Conservation (phyloP, 2,329 filamentous ascomycete species). For the Colletotrichum spaethianum region DNA sequence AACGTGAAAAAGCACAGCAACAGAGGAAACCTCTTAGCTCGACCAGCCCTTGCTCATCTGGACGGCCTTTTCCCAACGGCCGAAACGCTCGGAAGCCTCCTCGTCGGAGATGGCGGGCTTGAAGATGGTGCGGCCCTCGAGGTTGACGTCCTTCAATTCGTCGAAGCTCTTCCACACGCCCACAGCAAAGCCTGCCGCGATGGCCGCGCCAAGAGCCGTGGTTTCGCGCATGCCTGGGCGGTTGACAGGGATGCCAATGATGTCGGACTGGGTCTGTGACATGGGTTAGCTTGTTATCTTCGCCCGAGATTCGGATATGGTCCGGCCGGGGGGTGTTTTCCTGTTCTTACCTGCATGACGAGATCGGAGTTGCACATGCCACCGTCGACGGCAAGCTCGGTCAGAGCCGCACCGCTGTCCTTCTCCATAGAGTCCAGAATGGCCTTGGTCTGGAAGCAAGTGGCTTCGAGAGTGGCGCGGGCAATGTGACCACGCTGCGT, state of each 20-base stretch:
- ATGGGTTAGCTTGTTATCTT: constrained; percentile 33
- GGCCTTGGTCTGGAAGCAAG: constrained; percentile 87
- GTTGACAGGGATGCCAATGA: constrained; percentile 84
- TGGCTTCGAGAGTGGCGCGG: constrained; percentile 84
- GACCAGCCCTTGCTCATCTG: constrained; percentile 84
- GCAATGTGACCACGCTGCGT: constrained; percentile 84
- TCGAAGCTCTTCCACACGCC: constrained; percentile 82
- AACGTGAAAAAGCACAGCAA: background rate
- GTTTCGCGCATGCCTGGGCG: constrained; percentile 88
- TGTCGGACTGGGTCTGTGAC: constrained; percentile 79
- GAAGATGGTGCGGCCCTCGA: constrained; percentile 77
- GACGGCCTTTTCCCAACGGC: constrained; percentile 82
- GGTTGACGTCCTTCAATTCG: constrained; percentile 80
- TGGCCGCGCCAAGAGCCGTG: constrained; percentile 84
- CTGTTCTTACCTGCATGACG: constrained; percentile 74
- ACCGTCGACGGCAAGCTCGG: constrained; percentile 84
- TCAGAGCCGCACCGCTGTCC: constrained; percentile 80
- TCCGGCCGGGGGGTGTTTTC: constrained; percentile 3
- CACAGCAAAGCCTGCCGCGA: constrained; percentile 84
- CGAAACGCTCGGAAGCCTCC: constrained; percentile 75
- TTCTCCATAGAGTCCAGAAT: constrained; percentile 87
- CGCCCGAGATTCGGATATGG: constrained; percentile 32
- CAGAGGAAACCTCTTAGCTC: constrained; percentile 43
- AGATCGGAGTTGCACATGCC: constrained; percentile 87
- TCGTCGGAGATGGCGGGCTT: constrained; percentile 74